Evolutionary conservation across 441 rosid species (phyloP).

Genomic region (Gossypium aridum): DNA sequence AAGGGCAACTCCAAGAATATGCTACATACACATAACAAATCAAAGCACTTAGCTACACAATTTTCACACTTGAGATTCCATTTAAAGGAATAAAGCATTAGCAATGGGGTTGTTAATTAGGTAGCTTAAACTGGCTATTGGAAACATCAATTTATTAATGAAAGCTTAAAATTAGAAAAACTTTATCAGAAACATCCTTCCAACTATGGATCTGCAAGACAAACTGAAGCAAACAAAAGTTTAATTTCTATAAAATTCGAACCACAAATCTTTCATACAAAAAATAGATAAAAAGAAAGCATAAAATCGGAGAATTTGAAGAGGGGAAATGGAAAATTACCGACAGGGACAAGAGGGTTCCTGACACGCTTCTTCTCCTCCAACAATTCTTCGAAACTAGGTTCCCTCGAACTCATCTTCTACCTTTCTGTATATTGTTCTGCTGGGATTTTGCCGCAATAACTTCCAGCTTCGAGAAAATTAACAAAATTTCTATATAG

Average conservation of each 20-base stretch:
- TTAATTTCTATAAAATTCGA: neutral
- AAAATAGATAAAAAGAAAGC: neutral
- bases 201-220: neutral
- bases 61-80: neutral
- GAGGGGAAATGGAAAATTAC: constrained; percentile 25
- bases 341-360: constrained; percentile 86
- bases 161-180: neutral
- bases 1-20: neutral
- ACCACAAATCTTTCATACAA: neutral
- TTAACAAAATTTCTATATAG: neutral
- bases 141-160: neutral
- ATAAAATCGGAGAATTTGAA: neutral
- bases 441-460: no score
- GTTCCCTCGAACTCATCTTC: constrained; percentile 54
- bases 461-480: neutral
- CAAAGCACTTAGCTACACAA: constrained; percentile 1
- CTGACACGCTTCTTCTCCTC: constrained; percentile 68
- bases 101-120: neutral
- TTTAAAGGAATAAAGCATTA: neutral
- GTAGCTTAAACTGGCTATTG: neutral
- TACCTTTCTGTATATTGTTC: neutral
- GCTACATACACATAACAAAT: neutral
- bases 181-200: neutral
- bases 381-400: constrained; percentile 52
- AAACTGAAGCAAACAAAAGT: neutral